Conservation (phyloP, 2,329 filamentous ascomycete genomes). For the Leptographium wingfieldii region DNA sequence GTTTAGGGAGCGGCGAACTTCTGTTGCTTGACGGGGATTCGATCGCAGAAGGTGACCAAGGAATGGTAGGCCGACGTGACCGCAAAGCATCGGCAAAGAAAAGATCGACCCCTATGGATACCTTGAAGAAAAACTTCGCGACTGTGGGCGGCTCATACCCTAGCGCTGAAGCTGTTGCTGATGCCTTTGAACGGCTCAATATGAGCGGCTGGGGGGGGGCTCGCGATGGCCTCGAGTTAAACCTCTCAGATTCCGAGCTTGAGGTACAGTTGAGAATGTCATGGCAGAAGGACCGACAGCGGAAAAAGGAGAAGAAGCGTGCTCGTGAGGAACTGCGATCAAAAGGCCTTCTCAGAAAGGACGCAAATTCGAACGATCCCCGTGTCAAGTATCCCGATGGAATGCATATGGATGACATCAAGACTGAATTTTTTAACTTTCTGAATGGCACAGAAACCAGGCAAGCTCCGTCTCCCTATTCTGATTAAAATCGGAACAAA, state of each 20-base stretch:
- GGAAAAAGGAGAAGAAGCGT: slow-evolving; percentile 58
- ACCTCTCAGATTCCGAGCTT: slow-evolving; percentile 55
- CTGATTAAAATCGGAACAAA: not conserved
- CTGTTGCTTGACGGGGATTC: slow-evolving; percentile 37
- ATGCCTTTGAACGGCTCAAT: slow-evolving; percentile 59
- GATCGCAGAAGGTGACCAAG: slow-evolving; percentile 7
- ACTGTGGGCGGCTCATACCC: slow-evolving; percentile 20
- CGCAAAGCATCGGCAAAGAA: not conserved
- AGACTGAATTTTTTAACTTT: slow-evolving; percentile 60
- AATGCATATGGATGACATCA: slow-evolving; percentile 58
- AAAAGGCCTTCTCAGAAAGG: slow-evolving; percentile 52
- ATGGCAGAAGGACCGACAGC: slow-evolving; percentile 56
- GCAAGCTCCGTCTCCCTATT: slow-evolving; percentile 30
- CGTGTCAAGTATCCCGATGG: slow-evolving; percentile 60
- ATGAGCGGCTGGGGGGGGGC: slow-evolving; percentile 64
- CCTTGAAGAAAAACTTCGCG: not conserved
- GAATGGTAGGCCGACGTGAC: not conserved
- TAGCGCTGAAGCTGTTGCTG: slow-evolving; percentile 27
- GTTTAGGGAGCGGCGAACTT: slow-evolving; percentile 45
- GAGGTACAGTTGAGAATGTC: slow-evolving; percentile 44
- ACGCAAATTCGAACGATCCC: slow-evolving; percentile 42
- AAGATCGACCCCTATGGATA: too few relatives aligned
- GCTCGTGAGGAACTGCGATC: slow-evolving; percentile 56
- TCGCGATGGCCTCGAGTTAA: slow-evolving; percentile 21
- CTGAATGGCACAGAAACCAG: slow-evolving; percentile 48